A percentile compares a stretch with the other conserved stretches of the same genome.
Conservation (phyloP, 2,329 filamentous ascomycete species). For the Metarhizium humberi region DNA sequence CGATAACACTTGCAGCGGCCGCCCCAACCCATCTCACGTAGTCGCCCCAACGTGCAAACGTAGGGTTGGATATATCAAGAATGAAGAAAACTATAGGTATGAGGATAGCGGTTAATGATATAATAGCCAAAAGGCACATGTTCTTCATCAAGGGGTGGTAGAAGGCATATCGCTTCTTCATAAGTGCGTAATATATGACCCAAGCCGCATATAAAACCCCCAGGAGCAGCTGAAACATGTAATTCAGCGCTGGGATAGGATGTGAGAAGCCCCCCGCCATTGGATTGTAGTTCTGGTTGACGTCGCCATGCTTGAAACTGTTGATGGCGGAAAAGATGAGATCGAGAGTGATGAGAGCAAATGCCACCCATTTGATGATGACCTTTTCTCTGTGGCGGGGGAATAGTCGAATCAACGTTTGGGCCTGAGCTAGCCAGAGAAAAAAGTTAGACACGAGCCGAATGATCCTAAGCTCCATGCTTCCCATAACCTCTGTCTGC, state of each 20-base stretch:
- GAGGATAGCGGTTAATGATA: constrained; percentile 74
- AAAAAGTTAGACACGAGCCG: constrained; percentile 93
- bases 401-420: constrained; percentile 91
- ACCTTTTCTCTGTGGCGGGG: constrained; percentile 95
- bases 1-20: constrained; percentile 87
- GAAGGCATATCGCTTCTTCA: constrained; percentile 83
- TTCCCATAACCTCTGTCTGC: constrained; percentile 71
- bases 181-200: constrained; percentile 89
- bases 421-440: constrained; percentile 93
- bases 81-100: constrained; percentile 92
- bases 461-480: constrained; percentile 79
- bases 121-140: constrained; percentile 67
- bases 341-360: constrained; percentile 84
- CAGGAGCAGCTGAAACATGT: constrained; percentile 80
- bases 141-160: constrained; percentile 88
- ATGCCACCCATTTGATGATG: constrained; percentile 97
- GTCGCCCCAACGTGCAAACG: constrained; percentile 86
- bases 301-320: constrained; percentile 56
- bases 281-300: constrained; percentile 33
- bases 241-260: constrained; percentile 82
- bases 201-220: constrained; percentile 85
- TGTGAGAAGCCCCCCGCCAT: constrained; percentile 73
- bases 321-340: constrained; percentile 87
- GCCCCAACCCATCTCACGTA: constrained; percentile 96
- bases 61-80: constrained; percentile 75